phyloP scores from a whole-genome alignment of 768 basidiomycete species.

The Chlorophyllum brunneum region DNA sequence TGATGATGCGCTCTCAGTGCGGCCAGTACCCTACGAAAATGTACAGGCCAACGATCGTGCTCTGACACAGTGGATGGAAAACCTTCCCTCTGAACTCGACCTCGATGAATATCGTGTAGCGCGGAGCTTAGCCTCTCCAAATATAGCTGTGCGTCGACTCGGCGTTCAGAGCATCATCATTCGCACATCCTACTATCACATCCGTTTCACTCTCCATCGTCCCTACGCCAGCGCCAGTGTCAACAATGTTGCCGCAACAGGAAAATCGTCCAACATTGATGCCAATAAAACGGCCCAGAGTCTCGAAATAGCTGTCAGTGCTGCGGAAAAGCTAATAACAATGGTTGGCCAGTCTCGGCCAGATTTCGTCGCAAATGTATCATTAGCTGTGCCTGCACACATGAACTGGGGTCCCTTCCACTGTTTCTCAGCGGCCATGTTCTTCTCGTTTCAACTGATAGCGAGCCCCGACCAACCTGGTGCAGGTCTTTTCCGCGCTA shows the following conservation, averaged over 20 bases:
- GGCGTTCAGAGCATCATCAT: slow-evolving; percentile 83
- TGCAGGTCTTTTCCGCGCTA: slow-evolving; percentile 70
- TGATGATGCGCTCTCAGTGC: slow-evolving; percentile 78
- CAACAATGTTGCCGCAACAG: slow-evolving; percentile 17
- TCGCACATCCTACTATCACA: slow-evolving; percentile 73
- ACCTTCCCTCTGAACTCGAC: slow-evolving; percentile 68
- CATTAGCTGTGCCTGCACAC: slow-evolving; percentile 73
- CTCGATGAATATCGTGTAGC: slow-evolving; percentile 75
- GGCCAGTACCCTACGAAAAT: slow-evolving; percentile 73
- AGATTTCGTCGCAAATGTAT: slow-evolving; percentile 67
- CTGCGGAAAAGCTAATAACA: slow-evolving; percentile 75
- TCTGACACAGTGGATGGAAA: slow-evolving; percentile 71
- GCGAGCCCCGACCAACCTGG: slow-evolving; percentile 78
- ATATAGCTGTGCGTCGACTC: slow-evolving; percentile 54
- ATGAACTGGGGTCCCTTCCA: slow-evolving; percentile 85
- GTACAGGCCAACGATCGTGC: slow-evolving; percentile 70
- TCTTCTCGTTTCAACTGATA: slow-evolving; percentile 87
- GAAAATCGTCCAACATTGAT: slow-evolving; percentile 30
- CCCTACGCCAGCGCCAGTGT: slow-evolving; percentile 57
- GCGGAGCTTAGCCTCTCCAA: slow-evolving; percentile 62
- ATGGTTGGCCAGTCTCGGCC: slow-evolving; percentile 74
- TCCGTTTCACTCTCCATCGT: slow-evolving; percentile 80
- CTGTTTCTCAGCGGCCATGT: slow-evolving; percentile 84
- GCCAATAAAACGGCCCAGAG: slow-evolving; percentile 49
- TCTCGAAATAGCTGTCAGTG: slow-evolving; percentile 69